These are phyloP conservation scores for Dactylellina sp. DNA, from an alignment of 2,329 filamentous ascomycete genomes.

Conservation along the genomic window DNA sequence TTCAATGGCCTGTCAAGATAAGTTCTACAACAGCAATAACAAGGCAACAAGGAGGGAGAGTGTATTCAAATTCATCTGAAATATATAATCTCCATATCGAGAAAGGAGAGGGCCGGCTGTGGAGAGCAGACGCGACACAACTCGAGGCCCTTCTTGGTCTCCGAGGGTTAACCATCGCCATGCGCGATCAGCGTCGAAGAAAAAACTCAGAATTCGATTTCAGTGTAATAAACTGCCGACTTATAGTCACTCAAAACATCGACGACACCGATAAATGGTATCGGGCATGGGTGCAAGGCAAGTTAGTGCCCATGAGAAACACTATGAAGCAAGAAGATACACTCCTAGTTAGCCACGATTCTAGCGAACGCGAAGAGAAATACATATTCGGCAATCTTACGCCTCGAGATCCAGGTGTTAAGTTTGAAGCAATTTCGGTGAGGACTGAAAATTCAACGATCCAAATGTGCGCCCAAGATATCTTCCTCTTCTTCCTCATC, in stretches of 20 bases:
- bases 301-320: too few species aligned
- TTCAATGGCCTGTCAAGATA: background rate
- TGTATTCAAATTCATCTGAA: background rate
- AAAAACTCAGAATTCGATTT: conserved; percentile 10
- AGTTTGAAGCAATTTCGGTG: background rate
- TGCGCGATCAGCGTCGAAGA: conserved; percentile 4
- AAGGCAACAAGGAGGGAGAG: background rate
- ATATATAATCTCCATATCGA: conserved; percentile 6
- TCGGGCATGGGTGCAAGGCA: conserved; percentile 13
- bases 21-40: background rate
- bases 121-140: conserved; percentile 13
- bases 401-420: background rate
- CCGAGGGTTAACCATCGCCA: conserved; percentile 23
- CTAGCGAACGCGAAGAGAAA: background rate
- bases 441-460: conserved; percentile 2
- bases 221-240: conserved; percentile 8
- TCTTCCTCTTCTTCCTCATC: conserved; percentile 3
- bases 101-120: conserved; percentile 3
- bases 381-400: background rate
- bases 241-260: conserved; percentile 17
- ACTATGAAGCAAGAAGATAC: too few species aligned
- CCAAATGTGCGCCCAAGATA: conserved; percentile 9
- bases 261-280: conserved; percentile 15
- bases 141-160: conserved; percentile 27
- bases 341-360: background rate